A percentile compares a stretch with the other conserved stretches of the same genome.
These are phyloP conservation scores for Angomonas desouzai DNA, from an alignment of 208 protist genomes.

Conservation along the genomic window DNA sequence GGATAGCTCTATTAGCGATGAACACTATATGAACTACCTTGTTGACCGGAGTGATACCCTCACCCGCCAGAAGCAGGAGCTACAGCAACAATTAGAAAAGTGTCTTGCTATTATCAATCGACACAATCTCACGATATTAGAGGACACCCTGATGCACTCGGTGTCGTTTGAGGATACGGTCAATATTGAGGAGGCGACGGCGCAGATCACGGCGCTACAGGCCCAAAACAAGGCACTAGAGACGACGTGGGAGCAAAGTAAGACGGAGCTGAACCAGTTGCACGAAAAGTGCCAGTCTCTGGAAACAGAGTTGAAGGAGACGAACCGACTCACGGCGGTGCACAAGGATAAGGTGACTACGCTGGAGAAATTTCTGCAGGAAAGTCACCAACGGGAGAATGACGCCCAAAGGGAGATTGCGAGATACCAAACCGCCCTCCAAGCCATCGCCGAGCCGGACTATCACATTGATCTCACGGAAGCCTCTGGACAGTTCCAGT, in stretches of 20 bases:
- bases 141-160: constrained; percentile 68
- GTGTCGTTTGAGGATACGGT: constrained; percentile 60
- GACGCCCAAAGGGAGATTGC: constrained; percentile 32
- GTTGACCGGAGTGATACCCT: constrained; percentile 32
- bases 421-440: constrained; percentile 39
- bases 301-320: neutral
- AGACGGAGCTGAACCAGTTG: neutral
- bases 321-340: neutral
- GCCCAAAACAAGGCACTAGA: constrained; percentile 47
- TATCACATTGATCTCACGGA: neutral
- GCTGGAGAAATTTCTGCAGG: neutral
- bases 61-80: constrained; percentile 37
- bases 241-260: neutral
- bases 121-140: constrained; percentile 65
- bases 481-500: neutral
- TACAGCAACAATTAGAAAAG: constrained; percentile 30
- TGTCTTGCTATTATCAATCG: constrained; percentile 64
- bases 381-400: constrained; percentile 33
- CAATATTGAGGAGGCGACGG: constrained; percentile 60
- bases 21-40: constrained; percentile 46
- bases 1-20: constrained; percentile 60
- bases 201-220: constrained; percentile 52
- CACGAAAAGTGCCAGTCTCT: neutral
- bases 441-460: constrained; percentile 17
- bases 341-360: neutral